Evolutionary conservation across 768 basidiomycete genomes (phyloP), one percentile per base, ranked within the genome.

Genomic region (Xerocomellus intermedius): DNA sequence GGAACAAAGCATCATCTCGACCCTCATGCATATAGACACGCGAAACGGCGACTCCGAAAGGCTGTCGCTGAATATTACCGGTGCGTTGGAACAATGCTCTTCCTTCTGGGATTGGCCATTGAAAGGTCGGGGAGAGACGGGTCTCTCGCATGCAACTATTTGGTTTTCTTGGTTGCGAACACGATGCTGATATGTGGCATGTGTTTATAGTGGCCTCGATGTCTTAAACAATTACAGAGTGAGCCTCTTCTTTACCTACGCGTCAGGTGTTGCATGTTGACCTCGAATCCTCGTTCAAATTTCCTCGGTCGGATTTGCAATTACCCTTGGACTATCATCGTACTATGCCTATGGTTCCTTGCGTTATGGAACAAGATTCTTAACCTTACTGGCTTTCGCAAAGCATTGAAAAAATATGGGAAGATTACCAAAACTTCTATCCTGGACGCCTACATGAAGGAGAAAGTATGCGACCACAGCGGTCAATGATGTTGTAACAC

Each of bases 151-250:
- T 36, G 26, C 33, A 30, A 5, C 7, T 17, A 36, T 44, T 37
- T 38, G 17, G 4, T 24, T 50, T 47, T 54, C 30, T 41, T 10
- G 37, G 9, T 21, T 48, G 30, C 38, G 2, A 44, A 19, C 30
- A 28, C 16, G 41, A 54, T 54, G 17, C 59, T 68, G 55, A 68
- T 46, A 45, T 38, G 5, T 6, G 21, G 8, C 32, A 14, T 51
- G 16, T 42, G 17, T 58, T 36, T 37, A 37, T 63, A 89, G 92
- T 17, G 87, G 82, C 10, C 74, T 97, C 21, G 94, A 96, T 66
- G 74, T 87, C 48, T 76, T 99, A 57, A 90, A 93, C 62, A 92
- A 92, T 65, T 99, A 96, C 70, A 81, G 93, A 32, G 93, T 93
- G 44, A 48, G 57, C n/a, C 3, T 47, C 32, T 32, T n/a, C 4